phyloP scores from a whole-genome alignment of 495 filamentous ascomycete genomes.

The Penicillium goetzii region DNA sequence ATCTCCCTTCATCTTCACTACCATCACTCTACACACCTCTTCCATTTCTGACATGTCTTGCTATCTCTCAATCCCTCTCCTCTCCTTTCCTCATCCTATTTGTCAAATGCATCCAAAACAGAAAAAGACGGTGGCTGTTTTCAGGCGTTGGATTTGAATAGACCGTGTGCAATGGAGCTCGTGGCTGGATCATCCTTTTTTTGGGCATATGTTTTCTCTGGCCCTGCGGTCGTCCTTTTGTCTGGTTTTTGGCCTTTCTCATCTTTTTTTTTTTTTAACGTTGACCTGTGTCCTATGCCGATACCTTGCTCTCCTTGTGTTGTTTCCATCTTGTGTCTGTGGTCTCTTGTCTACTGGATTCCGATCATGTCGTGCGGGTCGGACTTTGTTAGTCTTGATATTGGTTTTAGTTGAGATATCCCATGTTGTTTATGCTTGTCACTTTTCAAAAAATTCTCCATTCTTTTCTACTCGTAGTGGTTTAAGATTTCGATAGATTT shows the following conservation, averaged over 20 bases:
- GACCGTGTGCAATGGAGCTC: constrained; percentile 10
- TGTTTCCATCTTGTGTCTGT: constrained; percentile 4
- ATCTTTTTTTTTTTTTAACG: background rate
- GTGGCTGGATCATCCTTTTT: constrained; percentile 7
- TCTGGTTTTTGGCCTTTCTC: background rate
- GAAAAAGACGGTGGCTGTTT: constrained; percentile 11
- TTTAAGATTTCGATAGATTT: background rate
- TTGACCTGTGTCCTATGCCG: background rate
- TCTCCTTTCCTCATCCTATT: background rate
- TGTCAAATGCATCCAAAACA: constrained; percentile 3
- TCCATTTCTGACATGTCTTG: constrained; percentile 12
- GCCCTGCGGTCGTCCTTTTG: constrained; percentile 15
- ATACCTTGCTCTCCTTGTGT: background rate
- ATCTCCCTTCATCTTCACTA: background rate
- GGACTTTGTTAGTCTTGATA: constrained; percentile 8
- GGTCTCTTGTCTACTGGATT: constrained; percentile 3
- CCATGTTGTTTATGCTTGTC: constrained; percentile 29
- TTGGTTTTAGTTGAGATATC: constrained; percentile 32
- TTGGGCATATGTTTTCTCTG: constrained; percentile 2
- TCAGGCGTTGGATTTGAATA: constrained; percentile 23
- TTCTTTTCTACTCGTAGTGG: background rate
- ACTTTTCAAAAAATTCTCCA: background rate
- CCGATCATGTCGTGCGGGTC: constrained; percentile 13
- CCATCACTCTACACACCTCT: constrained; percentile 4
- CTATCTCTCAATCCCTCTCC: constrained; percentile 2